Evolutionary conservation across 2,329 filamentous ascomycete genomes (phyloP).

Genomic region (Trichoderma sp.): DNA sequence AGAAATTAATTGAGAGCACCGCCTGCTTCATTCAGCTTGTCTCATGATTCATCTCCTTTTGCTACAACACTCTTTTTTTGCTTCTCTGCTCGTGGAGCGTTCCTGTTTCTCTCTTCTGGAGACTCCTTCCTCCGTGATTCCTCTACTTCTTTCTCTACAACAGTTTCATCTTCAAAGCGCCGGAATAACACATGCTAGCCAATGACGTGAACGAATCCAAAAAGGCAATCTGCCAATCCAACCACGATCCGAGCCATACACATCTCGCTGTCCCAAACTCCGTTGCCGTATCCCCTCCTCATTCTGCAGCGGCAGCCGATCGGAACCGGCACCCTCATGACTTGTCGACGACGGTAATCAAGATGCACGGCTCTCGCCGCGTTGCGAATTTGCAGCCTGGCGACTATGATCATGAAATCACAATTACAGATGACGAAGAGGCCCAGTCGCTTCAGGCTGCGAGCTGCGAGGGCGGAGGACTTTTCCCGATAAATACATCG

Average conservation of each 20-base stretch:
- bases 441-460: constrained; percentile 28
- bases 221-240: background rate
- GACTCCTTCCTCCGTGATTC: background rate
- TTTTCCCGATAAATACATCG: constrained; percentile 14
- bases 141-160: background rate
- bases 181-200: background rate
- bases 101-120: background rate
- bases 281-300: background rate
- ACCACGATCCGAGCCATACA: background rate
- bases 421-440: constrained; percentile 57
- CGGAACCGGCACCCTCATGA: constrained; percentile 23
- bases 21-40: background rate
- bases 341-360: constrained; percentile 30
- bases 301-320: background rate
- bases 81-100: background rate
- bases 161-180: background rate
- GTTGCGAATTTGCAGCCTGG: constrained; percentile 52
- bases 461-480: constrained; percentile 18
- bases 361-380: constrained; percentile 52
- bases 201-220: background rate
- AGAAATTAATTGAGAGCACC: background rate
- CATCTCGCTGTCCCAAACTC: background rate
- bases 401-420: constrained; percentile 70
- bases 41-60: constrained; percentile 4
- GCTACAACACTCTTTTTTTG: background rate